Evolutionary conservation across 805 yeast species (phyloP), one percentile per base, ranked within the genome.

Genomic region (Yarrowia porcina): DNA sequence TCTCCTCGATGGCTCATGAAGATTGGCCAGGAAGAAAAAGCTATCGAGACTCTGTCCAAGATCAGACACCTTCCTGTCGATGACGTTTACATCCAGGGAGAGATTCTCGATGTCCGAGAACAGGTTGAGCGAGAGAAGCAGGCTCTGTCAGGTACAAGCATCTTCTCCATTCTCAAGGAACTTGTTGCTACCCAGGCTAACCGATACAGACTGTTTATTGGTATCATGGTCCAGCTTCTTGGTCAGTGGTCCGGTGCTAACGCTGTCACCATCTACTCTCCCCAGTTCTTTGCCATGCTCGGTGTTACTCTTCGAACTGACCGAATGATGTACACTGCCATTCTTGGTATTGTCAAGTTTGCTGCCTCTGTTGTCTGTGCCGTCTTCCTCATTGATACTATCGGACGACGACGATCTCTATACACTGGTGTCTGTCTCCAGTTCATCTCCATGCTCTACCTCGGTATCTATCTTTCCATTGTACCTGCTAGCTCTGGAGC

Each of bases 181-280:
- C 36, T 74, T 69, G 54, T 78, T 83, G 8, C 73, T 17, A 41
- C 80, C 63, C 71, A 80, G 64, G 59, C 59, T 5, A 52, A 52
- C 44, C n/a, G 59, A 52, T 79, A 80, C 71, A 75, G 86, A 71
- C 74, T 83, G 45, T 66, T 73, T 10, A 66, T 82, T 32, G 79
- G 82, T 45, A 63, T 76, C 45, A 64, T 70, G 63, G 74, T 79
- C 21, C 86, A 52, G 25, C 44, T 52, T 1, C 59, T 52, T 1
- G 59, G 59, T 6, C 86, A 83, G 72, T 83, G 86, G 86, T 78
- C 83, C 21, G 85, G 85, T 61, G 83, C 85, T 4, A 79, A 79
- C 66, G 78, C 85, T 4, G 73, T 83, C 44, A 83, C 86, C 1
- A 81, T 82, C 50, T 83, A 83, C 66, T 82, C 86, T 32, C 81